Percentiles rank a stretch among this genome's conserved stretches.
phyloP scores from a whole-genome alignment of 2,329 filamentous ascomycete species.

The Aspergillus sergii region DNA sequence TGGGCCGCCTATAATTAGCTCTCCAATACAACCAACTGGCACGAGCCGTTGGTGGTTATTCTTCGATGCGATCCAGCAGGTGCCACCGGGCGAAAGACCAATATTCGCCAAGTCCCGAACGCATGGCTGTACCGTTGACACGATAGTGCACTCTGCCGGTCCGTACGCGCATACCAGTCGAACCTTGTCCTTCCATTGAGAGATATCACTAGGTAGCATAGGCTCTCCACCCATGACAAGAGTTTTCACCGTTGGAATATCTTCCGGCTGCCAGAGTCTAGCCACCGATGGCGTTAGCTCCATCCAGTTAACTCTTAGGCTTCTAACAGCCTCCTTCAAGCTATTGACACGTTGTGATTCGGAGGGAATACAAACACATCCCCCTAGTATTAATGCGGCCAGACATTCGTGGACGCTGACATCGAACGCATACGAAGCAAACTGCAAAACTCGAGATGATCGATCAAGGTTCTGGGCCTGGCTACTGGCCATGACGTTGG shows the following conservation, averaged over 20 bases:
- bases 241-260: constrained; percentile 39
- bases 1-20: constrained; percentile 45
- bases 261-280: constrained; percentile 34
- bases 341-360: constrained; percentile 47
- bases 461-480: constrained; percentile 7
- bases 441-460: constrained; percentile 39
- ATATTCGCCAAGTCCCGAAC: constrained; percentile 10
- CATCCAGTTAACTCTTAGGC: constrained; percentile 53
- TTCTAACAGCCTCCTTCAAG: constrained; percentile 48
- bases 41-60: constrained; percentile 21
- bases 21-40: constrained; percentile 44
- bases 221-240: constrained; percentile 42
- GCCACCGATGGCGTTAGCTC: constrained; percentile 62
- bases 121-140: not conserved
- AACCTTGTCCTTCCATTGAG: constrained; percentile 7
- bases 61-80: constrained; percentile 28
- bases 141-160: constrained; percentile 27
- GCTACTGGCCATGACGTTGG: not conserved
- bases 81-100: constrained; percentile 14
- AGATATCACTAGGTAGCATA: constrained; percentile 19
- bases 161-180: constrained; percentile 35
- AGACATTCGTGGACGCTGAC: constrained; percentile 53
- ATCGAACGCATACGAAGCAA: constrained; percentile 51
- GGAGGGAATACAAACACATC: constrained; percentile 58
- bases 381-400: constrained; percentile 54